Base-by-base conservation (phyloP, 805 yeast genomes). In the Starmerella khaoyaiensis region DNA sequence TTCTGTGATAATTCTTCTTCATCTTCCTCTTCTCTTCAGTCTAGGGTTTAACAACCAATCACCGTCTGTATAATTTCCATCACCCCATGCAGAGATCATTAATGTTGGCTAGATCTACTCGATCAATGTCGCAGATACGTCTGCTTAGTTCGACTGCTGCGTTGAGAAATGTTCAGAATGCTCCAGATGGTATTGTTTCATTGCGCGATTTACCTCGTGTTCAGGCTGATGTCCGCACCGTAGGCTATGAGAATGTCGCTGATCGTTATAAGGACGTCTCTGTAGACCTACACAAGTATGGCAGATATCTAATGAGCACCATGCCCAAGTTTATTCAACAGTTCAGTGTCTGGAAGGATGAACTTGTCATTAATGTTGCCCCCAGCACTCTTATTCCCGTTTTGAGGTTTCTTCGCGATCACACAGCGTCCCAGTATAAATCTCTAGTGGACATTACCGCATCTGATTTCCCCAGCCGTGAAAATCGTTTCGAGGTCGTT, bases 331-430 rank as follows among this genome's bases (percentile, higher is more conserved):
- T 63, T 54, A 69, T 82, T 45, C 93, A 82, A 62, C 78, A 78
- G 57, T 82, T 80, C 52, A 67, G 81, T 5, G 94, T 82, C 33
- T 82, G 93, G 94, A 82, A 82, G 60, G 93, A 82, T 56, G 94
- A 82, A 61, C 70, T 82, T 57, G 71, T 77, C 30, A 59, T 82
- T 35, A 76, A 74, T 57, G 72, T 78, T 42, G 79, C 83, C 3
- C 94, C 94, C 31, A 61, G 70, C 18, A 86, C 83, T 5, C 58
- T 82, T 38, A 65, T 73, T 47, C 90, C 83, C n/a, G 74, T 74
- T 41, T 60, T 76, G 57, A 60, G 70, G 17, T 82, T 79, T 54
- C 65, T 82, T 59, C 72, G 71, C 51, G 72, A 79, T 58, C 93
- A 82, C 60, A 75, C 87, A 17, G 67, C 93, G 2, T 67, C 83